phyloP scores from a whole-genome alignment of 2,329 filamentous ascomycete species.

The Pseudocercospora ulei region DNA sequence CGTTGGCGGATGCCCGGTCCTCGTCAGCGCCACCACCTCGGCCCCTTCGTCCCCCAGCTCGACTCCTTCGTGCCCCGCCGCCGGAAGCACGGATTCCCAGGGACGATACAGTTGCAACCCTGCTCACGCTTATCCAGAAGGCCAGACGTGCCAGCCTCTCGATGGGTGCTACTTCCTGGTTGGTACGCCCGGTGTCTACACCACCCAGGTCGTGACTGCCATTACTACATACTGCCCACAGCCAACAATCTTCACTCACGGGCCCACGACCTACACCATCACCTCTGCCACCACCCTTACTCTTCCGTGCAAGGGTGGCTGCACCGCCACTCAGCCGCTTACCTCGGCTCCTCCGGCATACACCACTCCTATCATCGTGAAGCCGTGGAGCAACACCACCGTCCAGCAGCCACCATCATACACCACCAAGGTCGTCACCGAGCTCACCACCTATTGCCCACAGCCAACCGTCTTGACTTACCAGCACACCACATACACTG shows the following conservation, averaged over 20 bases:
- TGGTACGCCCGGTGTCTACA: conserved; percentile 5
- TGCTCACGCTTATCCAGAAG: conserved; percentile 20
- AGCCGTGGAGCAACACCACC: background rate
- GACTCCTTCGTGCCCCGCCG: conserved; percentile 10
- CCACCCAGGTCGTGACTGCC: conserved; percentile 50
- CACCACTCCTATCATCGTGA: conserved; percentile 16
- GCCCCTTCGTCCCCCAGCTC: conserved; percentile 1
- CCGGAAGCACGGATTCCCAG: conserved; percentile 6
- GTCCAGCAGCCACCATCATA: conserved; percentile 3
- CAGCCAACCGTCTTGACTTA: conserved; percentile 54
- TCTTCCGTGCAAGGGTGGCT: conserved; percentile 18
- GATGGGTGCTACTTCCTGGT: conserved; percentile 14
- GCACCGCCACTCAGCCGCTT: conserved; percentile 7
- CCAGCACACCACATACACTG: conserved; percentile 57
- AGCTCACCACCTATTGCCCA: conserved; percentile 63
- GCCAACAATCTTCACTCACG: conserved; percentile 55
- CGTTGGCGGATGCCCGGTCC: conserved; percentile 9
- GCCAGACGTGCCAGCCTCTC: conserved; percentile 17
- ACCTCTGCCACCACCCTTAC: conserved; percentile 35
- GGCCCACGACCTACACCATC: conserved; percentile 58
- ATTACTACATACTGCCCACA: conserved; percentile 63
- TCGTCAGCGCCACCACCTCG: conserved; percentile 11
- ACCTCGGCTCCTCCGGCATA: conserved; percentile 13
- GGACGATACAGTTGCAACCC: conserved; percentile 18
- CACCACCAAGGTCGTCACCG: conserved; percentile 54